Evolutionary conservation across 768 basidiomycete genomes (phyloP), one percentile per base, ranked within the genome.

Genomic region (Hericium coralloides): DNA sequence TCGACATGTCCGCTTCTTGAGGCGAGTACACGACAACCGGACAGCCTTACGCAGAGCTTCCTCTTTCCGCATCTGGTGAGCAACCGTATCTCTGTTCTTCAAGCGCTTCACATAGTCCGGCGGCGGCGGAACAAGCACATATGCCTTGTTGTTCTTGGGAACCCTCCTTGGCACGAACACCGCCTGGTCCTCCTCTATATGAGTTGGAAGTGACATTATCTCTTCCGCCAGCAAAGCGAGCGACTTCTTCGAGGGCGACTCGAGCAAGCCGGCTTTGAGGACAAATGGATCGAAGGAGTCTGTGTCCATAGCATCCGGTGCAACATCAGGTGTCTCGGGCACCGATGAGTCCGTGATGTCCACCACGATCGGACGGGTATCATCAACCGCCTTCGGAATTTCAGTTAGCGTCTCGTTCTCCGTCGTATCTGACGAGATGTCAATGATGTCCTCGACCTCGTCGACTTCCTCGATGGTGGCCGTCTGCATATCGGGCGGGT

Each of bases 61-160:
- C 48, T 49, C 17, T 10, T 9, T 36, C 3, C 52, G 52, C 52
- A n/a, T 23, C 8, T 6, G 31, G 8, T 31, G 31, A 31, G 49
- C 53, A 23, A 20, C n/a, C 26, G 25, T 37, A 17, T 1, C 31
- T 36, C 52, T 52, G n/a, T 52, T 20, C 18, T 20, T 20, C 31
- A 52, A n/a, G 5, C 20, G 37, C 12, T 37, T 26, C 52, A 52
- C 17, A 23, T 52, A 52, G 14, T 25, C 31, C 15, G 52, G 18
- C 38, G 37, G 38, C 41, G 38, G 39, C 10, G 53, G 53, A 10
- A 54, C 39, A n/a, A 54, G 53, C 12, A 54, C 53, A n/a, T 54
- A 54, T 20, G 39, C 53, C 10, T 18, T 37, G 37, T 17, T 25
- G 5, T 6, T 37, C 37, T 38, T 52, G 26, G 52, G 52, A 14